Conservation (phyloP, 2,329 filamentous ascomycete species). For the Claviceps digitariae region DNA sequence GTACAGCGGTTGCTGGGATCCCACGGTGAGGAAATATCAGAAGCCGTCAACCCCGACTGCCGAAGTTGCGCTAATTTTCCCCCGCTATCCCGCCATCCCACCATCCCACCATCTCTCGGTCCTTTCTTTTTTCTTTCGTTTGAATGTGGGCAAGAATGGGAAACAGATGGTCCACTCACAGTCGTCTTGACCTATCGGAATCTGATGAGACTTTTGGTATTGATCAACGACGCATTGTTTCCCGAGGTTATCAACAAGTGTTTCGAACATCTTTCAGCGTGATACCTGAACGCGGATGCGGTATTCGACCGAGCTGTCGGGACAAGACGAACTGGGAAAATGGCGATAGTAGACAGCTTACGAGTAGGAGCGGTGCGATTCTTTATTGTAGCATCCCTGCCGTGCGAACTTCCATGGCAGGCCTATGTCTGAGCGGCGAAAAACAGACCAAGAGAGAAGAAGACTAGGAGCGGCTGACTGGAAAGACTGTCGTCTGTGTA, state of each 20-base stretch:
- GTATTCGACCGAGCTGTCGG: background rate
- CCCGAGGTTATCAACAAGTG: background rate
- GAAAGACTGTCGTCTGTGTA: background rate
- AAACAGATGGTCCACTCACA: background rate
- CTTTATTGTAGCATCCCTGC: background rate
- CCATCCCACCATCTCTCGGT: background rate
- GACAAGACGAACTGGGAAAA: background rate
- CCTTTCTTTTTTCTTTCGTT: background rate
- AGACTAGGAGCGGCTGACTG: background rate
- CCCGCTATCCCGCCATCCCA: background rate
- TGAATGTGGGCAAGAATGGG: background rate
- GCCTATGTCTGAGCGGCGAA: background rate
- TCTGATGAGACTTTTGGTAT: background rate
- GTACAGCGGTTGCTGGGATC: background rate
- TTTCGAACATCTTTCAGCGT: background rate
- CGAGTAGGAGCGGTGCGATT: background rate
- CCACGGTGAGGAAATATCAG: background rate
- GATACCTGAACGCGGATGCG: background rate
- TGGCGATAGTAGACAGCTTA: background rate
- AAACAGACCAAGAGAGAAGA: background rate
- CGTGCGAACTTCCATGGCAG: background rate
- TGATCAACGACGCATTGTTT: background rate
- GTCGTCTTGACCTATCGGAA: background rate
- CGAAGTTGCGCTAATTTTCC: conserved; percentile 1
- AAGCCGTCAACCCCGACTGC: conserved; percentile 1